phyloP scores from a whole-genome alignment of 805 yeast genomes.

The Kazachstania africana region DNA sequence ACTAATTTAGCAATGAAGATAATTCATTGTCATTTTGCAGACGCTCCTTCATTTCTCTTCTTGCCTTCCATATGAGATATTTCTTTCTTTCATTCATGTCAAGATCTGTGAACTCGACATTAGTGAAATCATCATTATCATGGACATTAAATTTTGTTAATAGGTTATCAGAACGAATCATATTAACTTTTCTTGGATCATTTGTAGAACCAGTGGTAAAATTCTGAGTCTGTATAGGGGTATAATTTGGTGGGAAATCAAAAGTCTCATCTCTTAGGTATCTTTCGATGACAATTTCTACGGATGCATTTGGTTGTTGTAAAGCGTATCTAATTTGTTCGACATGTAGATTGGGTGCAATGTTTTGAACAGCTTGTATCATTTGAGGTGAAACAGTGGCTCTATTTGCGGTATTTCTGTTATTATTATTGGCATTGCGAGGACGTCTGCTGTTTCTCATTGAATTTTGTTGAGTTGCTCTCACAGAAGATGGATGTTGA shows the following conservation, averaged over 20 bases:
- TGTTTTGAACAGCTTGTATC: slow-evolving; percentile 72
- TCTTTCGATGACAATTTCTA: slow-evolving; percentile 66
- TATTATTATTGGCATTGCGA: not conserved
- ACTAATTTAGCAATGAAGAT: slow-evolving; percentile 1
- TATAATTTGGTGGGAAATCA: slow-evolving; percentile 41
- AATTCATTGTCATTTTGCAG: slow-evolving; percentile 9
- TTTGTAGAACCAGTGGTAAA: not conserved
- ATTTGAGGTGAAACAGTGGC: slow-evolving; percentile 44
- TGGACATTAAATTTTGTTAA: slow-evolving; percentile 18
- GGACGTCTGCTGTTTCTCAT: not conserved
- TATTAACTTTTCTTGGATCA: slow-evolving; percentile 23
- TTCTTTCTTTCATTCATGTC: slow-evolving; percentile 22
- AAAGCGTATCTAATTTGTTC: slow-evolving; percentile 68
- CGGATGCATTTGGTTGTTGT: slow-evolving; percentile 55
- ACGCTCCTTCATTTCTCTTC: slow-evolving; percentile 38
- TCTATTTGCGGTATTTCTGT: slow-evolving; percentile 3
- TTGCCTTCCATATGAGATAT: slow-evolving; percentile 46
- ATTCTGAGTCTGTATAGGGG: slow-evolving; percentile 1
- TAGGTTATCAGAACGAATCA: slow-evolving; percentile 23
- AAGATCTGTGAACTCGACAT: slow-evolving; percentile 7
- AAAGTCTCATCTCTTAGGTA: slow-evolving; percentile 51
- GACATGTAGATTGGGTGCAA: slow-evolving; percentile 61
- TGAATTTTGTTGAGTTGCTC: not conserved
- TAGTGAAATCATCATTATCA: slow-evolving; percentile 12
- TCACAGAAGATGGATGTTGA: slow-evolving; percentile 29